A percentile compares a stretch with the other conserved stretches of the same genome.
Evolutionary conservation across 139 green algal species (phyloP).

Genomic region (Micractinium conductrix): DNA sequence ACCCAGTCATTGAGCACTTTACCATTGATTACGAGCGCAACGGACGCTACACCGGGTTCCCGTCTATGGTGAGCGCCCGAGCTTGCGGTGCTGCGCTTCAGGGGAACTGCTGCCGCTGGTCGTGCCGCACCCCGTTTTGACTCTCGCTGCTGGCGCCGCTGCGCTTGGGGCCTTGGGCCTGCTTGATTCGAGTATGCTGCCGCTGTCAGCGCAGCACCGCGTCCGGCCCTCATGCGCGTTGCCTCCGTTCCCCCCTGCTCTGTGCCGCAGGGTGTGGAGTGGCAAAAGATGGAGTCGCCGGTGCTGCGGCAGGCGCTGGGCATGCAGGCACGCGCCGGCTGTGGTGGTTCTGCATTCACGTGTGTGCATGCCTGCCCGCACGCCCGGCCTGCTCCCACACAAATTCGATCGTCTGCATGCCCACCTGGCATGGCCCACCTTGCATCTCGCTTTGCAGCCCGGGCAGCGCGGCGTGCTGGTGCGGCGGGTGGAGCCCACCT

Average conservation of each 20-base stretch:
- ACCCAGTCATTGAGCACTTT: conserved; percentile 84
- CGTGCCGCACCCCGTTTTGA: too few relatives aligned
- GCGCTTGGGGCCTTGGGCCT: too few relatives aligned
- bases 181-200: too few relatives aligned
- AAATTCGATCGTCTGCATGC: too few relatives aligned
- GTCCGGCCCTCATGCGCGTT: too few relatives aligned
- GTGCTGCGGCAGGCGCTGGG: conserved; percentile 45
- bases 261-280: conserved; percentile 60
- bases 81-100: too few relatives aligned
- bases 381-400: not conserved
- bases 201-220: too few relatives aligned
- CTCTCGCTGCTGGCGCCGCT: too few relatives aligned
- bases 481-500: conserved; percentile 75
- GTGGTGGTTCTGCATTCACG: too few relatives aligned
- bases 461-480: conserved; percentile 81
- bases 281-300: conserved; percentile 77
- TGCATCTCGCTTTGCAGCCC: conserved; percentile 11
- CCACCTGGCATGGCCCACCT: not conserved
- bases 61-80: conserved; percentile 62
- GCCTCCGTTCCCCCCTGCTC: too few relatives aligned
- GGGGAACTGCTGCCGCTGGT: too few relatives aligned
- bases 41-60: conserved; percentile 81
- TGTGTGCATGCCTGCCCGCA: not conserved
- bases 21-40: conserved; percentile 70
- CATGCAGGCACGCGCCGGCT: conserved; percentile 45